Percentiles rank a stretch among this genome's conserved stretches.
Conservation (phyloP, 768 basidiomycete genomes). For the Mycena polygramma region DNA sequence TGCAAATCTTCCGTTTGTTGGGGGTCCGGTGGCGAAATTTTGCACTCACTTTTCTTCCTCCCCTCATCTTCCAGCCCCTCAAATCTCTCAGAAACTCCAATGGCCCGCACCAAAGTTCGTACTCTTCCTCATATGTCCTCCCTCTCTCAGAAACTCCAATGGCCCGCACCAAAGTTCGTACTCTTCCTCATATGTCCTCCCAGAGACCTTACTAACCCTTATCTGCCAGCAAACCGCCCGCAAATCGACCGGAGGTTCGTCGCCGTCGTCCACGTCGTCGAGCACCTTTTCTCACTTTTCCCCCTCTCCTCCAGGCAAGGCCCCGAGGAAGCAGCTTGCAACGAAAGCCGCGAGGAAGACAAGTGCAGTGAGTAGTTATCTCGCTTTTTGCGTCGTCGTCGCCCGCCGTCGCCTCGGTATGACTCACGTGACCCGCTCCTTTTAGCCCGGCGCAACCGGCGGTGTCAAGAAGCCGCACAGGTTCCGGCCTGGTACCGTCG, state of each 20-base stretch:
- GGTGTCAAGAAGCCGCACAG: slow-evolving; percentile 99
- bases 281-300: slow-evolving; percentile 42
- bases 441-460: slow-evolving; percentile 75
- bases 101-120: slow-evolving; percentile 91
- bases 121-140: slow-evolving; percentile 20
- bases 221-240: slow-evolving; percentile 92
- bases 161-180: slow-evolving; percentile 89
- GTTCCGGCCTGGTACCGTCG: slow-evolving; percentile 98
- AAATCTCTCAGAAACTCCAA: slow-evolving; percentile 45
- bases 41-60: slow-evolving; percentile 39
- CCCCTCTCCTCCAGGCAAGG: slow-evolving; percentile 70
- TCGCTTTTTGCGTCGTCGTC: slow-evolving; percentile 42
- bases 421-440: slow-evolving; percentile 20
- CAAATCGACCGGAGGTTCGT: slow-evolving; percentile 96
- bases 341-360: slow-evolving; percentile 97
- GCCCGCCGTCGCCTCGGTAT: slow-evolving; percentile 24
- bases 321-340: slow-evolving; percentile 94
- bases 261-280: slow-evolving; percentile 35
- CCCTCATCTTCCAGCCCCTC: slow-evolving; percentile 28
- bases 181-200: slow-evolving; percentile 20
- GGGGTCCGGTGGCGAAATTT: slow-evolving; percentile 46
- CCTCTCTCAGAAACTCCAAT: slow-evolving; percentile 53
- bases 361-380: slow-evolving; percentile 71
- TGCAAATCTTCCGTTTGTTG: slow-evolving; percentile 57
- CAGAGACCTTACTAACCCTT: slow-evolving; percentile 43